A percentile compares a stretch with the other conserved stretches of the same genome.
Evolutionary conservation across 768 basidiomycete species (phyloP).

Genomic region (Hypsizygus marmoreus): DNA sequence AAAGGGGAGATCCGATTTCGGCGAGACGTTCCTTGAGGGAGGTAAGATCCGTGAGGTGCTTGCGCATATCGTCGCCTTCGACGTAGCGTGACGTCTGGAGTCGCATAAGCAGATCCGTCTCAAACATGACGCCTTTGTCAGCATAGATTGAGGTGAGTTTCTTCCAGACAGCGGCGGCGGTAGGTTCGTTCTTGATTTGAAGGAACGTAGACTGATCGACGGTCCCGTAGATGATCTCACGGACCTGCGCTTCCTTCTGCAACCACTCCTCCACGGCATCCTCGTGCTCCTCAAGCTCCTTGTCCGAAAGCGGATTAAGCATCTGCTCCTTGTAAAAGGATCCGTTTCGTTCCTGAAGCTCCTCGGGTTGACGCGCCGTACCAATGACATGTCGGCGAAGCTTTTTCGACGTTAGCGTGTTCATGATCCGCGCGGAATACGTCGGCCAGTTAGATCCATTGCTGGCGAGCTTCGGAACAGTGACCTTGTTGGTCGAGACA

Average conservation of each 20-base stretch:
- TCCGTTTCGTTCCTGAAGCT: slow-evolving; percentile 12
- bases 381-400: too few species aligned
- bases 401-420: slow-evolving; percentile 23
- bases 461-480: slow-evolving; percentile 19
- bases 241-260: slow-evolving; percentile 24
- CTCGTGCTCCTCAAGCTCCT: slow-evolving; percentile 22
- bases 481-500: slow-evolving; percentile 3
- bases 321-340: slow-evolving; percentile 9
- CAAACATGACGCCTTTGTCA: slow-evolving; percentile 1
- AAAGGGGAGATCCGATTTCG: slow-evolving; percentile 12
- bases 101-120: not conserved
- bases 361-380: slow-evolving; percentile 18
- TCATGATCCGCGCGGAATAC: slow-evolving; percentile 25
- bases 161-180: slow-evolving; percentile 21
- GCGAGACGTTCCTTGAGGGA: slow-evolving; percentile 18
- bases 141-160: slow-evolving; percentile 20
- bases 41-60: not conserved
- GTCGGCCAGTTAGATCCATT: slow-evolving; percentile 32
- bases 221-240: slow-evolving; percentile 26
- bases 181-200: slow-evolving; percentile 21
- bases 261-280: slow-evolving; percentile 20
- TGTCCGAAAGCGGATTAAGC: slow-evolving; percentile 11
- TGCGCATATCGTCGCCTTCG: not conserved
- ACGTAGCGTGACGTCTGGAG: not conserved
- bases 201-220: slow-evolving; percentile 21